Conservation (phyloP, 208 protist genomes). For the Crithidia brevicula region DNA sequence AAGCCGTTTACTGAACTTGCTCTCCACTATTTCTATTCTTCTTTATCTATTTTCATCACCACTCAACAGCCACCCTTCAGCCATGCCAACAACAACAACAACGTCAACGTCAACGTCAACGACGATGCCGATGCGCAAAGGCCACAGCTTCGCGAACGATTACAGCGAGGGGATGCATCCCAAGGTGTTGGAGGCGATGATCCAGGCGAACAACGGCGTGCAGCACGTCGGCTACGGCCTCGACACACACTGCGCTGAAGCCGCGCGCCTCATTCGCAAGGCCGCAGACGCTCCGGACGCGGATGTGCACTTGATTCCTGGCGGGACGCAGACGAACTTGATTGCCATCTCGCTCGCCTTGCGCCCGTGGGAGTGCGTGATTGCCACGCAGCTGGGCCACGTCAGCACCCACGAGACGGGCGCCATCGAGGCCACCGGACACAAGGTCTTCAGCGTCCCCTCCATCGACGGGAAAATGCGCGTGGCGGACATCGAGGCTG, state of each 20-base stretch:
- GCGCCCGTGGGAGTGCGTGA: conserved; percentile 53
- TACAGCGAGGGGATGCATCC: conserved; percentile 53
- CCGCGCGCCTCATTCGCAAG: conserved; percentile 33
- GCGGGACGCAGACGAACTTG: conserved; percentile 55
- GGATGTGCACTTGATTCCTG: conserved; percentile 45
- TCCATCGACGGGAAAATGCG: conserved; percentile 47
- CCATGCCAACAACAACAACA: background rate
- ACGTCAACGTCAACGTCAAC: background rate
- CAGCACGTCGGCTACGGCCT: conserved; percentile 54
- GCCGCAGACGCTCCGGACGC: conserved; percentile 31
- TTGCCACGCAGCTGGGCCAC: conserved; percentile 39
- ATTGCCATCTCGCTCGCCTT: conserved; percentile 33
- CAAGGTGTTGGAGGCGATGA: conserved; percentile 33
- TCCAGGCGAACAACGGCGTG: conserved; percentile 6
- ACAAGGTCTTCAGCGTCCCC: conserved; percentile 49
- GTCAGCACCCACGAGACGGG: conserved; percentile 57
- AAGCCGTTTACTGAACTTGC: no score
- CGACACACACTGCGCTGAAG: conserved; percentile 36
- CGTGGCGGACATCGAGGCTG: conserved; percentile 29
- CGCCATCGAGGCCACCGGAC: conserved; percentile 51
- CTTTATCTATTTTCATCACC: no score
- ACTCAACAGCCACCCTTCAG: no score
- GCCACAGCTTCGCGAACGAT: conserved; percentile 52
- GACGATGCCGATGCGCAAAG: background rate
- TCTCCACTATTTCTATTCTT: no score